Evolutionary conservation across 306 rosid species (phyloP).

Genomic region (Quercus ilex): DNA sequence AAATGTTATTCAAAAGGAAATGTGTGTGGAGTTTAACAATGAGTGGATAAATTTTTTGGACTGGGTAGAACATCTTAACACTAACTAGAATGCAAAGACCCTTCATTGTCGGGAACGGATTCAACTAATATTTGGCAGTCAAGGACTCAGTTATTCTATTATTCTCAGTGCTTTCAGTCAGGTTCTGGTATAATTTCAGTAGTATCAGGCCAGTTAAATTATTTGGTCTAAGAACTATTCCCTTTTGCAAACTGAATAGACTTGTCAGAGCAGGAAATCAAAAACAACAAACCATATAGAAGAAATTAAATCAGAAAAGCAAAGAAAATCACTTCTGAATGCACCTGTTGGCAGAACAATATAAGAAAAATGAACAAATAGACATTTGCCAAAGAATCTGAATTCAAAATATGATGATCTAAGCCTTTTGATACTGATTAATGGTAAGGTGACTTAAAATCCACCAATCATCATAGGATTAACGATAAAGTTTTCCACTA

Average conservation of each 20-base stretch:
- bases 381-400: neutral
- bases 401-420: neutral
- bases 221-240: no score
- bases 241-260: no score
- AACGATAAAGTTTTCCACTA: no score
- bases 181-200: neutral
- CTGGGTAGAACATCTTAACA: neutral
- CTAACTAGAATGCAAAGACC: neutral
- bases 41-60: neutral
- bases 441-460: neutral
- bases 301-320: neutral
- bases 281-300: neutral
- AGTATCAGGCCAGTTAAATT: no score
- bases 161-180: neutral
- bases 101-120: neutral
- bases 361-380: neutral
- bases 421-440: neutral
- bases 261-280: neutral
- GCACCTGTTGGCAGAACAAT: neutral
- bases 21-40: neutral
- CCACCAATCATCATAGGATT: neutral
- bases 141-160: neutral
- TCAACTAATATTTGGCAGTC: neutral
- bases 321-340: neutral
- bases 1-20: neutral